phyloP scores from a whole-genome alignment of 176 grass and related monocot species.

The Elaeis guineensis region DNA sequence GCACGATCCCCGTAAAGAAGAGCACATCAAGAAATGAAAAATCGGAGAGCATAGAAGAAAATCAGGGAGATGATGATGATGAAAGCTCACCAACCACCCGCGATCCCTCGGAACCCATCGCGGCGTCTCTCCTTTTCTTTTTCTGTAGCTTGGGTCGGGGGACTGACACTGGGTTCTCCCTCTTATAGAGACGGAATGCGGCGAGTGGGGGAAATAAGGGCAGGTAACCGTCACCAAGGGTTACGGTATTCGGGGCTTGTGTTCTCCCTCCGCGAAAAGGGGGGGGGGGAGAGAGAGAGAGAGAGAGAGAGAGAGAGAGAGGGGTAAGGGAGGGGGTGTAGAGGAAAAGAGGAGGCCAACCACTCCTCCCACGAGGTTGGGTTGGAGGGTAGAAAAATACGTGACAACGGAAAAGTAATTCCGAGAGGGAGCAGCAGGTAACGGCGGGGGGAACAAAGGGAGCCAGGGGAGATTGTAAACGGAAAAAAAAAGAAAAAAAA shows the following conservation, averaged over 20 bases:
- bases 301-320: neutral
- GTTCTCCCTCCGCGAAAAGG: neutral
- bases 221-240: neutral
- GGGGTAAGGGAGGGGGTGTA: neutral
- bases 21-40: slow-evolving; percentile 1
- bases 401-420: no score
- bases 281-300: neutral
- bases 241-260: slow-evolving; percentile 3
- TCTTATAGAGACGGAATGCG: neutral
- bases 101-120: slow-evolving; percentile 25
- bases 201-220: slow-evolving; percentile 6
- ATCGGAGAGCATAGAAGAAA: neutral
- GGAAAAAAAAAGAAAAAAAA: no score
- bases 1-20: no score
- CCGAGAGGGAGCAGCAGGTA: no score
- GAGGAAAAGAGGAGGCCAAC: no score
- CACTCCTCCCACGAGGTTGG: no score
- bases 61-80: neutral
- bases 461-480: no score
- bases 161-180: no score
- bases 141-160: no score
- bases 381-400: no score
- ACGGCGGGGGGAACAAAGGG: no score
- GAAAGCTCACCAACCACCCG: slow-evolving; percentile 22
- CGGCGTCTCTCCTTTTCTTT: no score